Base-by-base conservation (phyloP, 805 yeast genomes). In the Metschnikowia borealis region DNA sequence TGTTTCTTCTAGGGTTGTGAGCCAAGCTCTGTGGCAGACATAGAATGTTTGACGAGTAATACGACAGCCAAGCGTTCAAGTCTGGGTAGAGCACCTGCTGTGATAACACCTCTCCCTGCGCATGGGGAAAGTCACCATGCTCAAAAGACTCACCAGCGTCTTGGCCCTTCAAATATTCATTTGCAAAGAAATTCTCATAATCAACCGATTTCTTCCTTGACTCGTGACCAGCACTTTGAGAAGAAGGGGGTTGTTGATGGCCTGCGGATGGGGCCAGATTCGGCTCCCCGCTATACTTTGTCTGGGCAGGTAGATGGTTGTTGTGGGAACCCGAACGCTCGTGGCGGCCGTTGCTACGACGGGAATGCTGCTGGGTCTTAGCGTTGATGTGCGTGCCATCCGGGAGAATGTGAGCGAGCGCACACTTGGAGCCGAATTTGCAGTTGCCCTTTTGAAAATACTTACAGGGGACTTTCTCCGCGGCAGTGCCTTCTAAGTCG, bases 401-500 rank as follows among this genome's bases (percentile, higher is more conserved):
- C 0, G 96, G 95, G 38, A 87, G 69, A 51, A 87, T 78, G 69
- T 92, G 99, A 6, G 96, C 96, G 61, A 92, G 79, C 1, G 97
- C 98, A 73, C 99, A 92, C 62, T 90, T 91, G 46, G 81, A 73
- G 3, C 99, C 99, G 67, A 92, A 92, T 69, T 90, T 90, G 69
- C 99, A 92, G 63, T 90, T 89, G n/a, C 98, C 98, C 70, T 88
- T 88, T 62, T 87, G 94, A 67, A 89, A 92, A 68, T 91, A 92
- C 74, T 90, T 91, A 76, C 99, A 92, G 6, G 91, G 89, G 39
- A 78, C 72, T 42, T 75, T 68, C 44, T 79, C 83, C n/a, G 76
- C 75, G 31, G 71, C 72, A 34, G 75, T 64, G 5, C 79, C 74
- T 49, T 84, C 87, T 46, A 81, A 63, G 43, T 85, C 77, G 65